Evolutionary conservation across 352 stramenopile species (phyloP), one percentile per base, ranked within the genome.

Genomic region (Phytophthora sp.): DNA sequence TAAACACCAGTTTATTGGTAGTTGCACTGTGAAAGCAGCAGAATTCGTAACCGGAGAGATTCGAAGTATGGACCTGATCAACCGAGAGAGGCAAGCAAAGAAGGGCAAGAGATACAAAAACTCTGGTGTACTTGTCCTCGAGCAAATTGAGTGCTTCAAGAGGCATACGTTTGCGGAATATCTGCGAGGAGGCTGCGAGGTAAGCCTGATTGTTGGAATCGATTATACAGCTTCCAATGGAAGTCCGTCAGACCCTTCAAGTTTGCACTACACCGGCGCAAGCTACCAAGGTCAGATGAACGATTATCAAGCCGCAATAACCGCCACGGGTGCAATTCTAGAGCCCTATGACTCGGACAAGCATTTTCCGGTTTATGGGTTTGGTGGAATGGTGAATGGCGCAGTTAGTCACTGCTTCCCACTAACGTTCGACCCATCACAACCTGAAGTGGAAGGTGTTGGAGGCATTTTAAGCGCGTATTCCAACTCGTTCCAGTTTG

Each of bases 171-270:
- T 92, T 42, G 81, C 79, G 11, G 83, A 92, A 55, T 92, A 75
- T 53, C 54, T 92, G 9, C 80, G 81, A 11, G 83, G 83, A 13
- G 83, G 83, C 7, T 89, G 77, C 15, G 81, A 92, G 59, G 72
- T 92, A 43, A 92, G 87, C 37, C 56, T 96, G 28, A 86, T 96
- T 11, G 66, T 91, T 30, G 88, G 84, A 7, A 87, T 96, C 43
- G 88, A 96, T 54, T 95, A 89, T 64, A 93, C 82, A n/a, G 82
- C 76, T 4, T 91, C 77, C 1, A 90, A 89, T 53, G 77, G 80
- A 34, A 65, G 68, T 0, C 71, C 74, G 6, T 75, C 53, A 1
- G 69, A 89, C 27, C 77, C 79, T 3, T 51, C 37, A 6, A 88
- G 77, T 66, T 38, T 92, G 17, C 83, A 95, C 44, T 91, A 83